Base-by-base conservation (phyloP, 2,329 filamentous ascomycete species). In the Ceratocystis albifundus region DNA sequence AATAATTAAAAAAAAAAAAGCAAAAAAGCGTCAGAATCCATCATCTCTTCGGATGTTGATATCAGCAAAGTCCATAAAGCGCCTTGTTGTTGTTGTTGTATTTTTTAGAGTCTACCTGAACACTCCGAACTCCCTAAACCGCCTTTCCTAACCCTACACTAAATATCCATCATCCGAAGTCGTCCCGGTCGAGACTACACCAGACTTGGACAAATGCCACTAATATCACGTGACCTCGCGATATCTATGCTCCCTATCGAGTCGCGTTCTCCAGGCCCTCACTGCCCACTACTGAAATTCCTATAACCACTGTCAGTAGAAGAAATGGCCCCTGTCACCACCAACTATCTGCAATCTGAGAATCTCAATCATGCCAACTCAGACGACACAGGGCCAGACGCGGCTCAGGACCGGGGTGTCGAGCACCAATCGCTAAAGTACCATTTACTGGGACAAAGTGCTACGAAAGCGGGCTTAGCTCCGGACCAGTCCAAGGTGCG, bases 391-490 rank as follows among this genome's bases (percentile, higher is more conserved):
- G 59, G n/a, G 2, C 22, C 17, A 6, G 25, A 50, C 36, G 28
- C 20, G 28, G 20, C 10, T 2, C 25, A 36, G 32, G 28, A 30
- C 22, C 25, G 8, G 7, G 22, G 36, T 32, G 61, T 55, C 30
- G 71, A 75, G 20, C 79, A 82, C 59, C 74, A 78, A 2, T 91
- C 88, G 3, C 80, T 97, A 66, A 96, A 96, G 73, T 96, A 97
- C 75, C 88, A 88, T 66, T 82, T 97, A 0, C 80, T 97, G 0
- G 94, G 94, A 0, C 93, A 92, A 0, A 96, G 92, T 4, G 78
- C 97, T 65, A 93, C 91, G 25, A 99, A 99, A 75, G 89, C 92
- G 36, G 94, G 94, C 1, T 92, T 97, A 74, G 90, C 84, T 17
- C 93, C 97, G n/a, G 90, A 99, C 72, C 94, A 97, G 77, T 82